Base-by-base conservation (phyloP, 768 basidiomycete species). In the Gelatoporia subvermispora region DNA sequence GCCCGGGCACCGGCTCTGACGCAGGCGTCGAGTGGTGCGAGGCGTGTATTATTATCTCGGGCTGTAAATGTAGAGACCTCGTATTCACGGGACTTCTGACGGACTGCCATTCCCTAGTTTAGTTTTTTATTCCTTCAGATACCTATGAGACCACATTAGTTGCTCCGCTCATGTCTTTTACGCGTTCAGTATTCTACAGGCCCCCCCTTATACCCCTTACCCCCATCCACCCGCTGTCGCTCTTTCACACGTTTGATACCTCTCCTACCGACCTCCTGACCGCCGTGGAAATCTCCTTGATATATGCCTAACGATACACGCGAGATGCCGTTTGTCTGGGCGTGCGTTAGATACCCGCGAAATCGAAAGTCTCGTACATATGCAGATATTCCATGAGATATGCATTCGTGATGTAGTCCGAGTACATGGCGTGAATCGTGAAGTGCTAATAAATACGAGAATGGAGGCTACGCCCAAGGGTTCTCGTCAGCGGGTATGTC, bases 1-100 rank as follows among this genome's bases (percentile, higher is more conserved):
- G 34, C 95, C 95, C 8, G 95, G 95, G 0, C 87, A 97, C 67
- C 75, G 93, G 52, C 78, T 97, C 59, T 96, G 41, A 53, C 23
- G 2, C 36, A 38, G 35, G 37, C 31, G 39, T 36, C 43, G 47
- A 38, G 49, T 37, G 45, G 36, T 42, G 37, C 36, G 44, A 46
- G 49, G 36, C 20, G 37, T 50, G 41, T 43, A 50, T 49, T 49
- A 16, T 35, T 37, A 34, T 36, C 35, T 20, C 37, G 39, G 28
- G 36, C 45, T 43, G 11, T 37, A n/a, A 13, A 37, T 24, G 45
- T 46, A 38, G 45, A 35, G 23, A 28, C 46, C 40, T 31, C 4
- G 25, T 51, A 51, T 37, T 46, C 41, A 25, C 40, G 50, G 45
- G 49, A 35, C 35, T 37, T 41, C 50, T 44, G 43, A 31, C 43